Percentiles rank a stretch among this genome's conserved stretches.
Conservation (phyloP, 768 basidiomycete genomes). For the Tephrocybe sp. region DNA sequence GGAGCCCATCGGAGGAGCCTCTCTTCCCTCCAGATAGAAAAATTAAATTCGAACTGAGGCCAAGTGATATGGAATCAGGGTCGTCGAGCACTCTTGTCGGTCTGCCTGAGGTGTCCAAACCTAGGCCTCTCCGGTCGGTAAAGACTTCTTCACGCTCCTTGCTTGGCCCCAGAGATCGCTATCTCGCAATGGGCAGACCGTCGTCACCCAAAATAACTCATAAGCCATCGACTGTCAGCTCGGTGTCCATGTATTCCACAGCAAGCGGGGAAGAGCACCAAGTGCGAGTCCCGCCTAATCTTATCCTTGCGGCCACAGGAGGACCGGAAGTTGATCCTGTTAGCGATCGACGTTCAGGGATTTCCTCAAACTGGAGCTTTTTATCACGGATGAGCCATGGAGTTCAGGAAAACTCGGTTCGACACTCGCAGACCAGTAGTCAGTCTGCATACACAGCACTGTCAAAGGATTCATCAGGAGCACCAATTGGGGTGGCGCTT, state of each 20-base stretch:
- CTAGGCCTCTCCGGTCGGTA: constrained; percentile 12
- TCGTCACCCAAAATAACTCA: constrained; percentile 17
- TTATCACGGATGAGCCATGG: constrained; percentile 12
- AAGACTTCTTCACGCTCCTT: constrained; percentile 12
- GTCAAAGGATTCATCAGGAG: constrained; percentile 16
- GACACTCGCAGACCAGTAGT: constrained; percentile 17
- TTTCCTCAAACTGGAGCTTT: constrained; percentile 19
- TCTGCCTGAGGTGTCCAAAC: constrained; percentile 13
- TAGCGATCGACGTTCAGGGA: constrained; percentile 17
- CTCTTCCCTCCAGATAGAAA: constrained; percentile 29
- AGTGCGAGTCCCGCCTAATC: constrained; percentile 25
- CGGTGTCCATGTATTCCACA: constrained; percentile 27
- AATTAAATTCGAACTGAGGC: constrained; percentile 36
- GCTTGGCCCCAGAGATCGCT: background rate
- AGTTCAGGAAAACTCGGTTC: constrained; percentile 8
- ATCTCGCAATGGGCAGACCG: background rate
- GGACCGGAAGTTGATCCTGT: constrained; percentile 8
- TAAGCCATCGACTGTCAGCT: constrained; percentile 29
- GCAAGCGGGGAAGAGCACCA: constrained; percentile 31
- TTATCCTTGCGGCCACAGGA: constrained; percentile 38
- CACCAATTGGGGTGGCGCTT: constrained; percentile 20
- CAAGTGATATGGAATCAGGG: background rate
- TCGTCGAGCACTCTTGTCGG: background rate
- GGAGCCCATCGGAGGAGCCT: constrained; percentile 27
- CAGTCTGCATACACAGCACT: constrained; percentile 4